These are phyloP conservation scores for Heritiera fomes DNA, from an alignment of 345 rosid species.

Conservation along the genomic window DNA sequence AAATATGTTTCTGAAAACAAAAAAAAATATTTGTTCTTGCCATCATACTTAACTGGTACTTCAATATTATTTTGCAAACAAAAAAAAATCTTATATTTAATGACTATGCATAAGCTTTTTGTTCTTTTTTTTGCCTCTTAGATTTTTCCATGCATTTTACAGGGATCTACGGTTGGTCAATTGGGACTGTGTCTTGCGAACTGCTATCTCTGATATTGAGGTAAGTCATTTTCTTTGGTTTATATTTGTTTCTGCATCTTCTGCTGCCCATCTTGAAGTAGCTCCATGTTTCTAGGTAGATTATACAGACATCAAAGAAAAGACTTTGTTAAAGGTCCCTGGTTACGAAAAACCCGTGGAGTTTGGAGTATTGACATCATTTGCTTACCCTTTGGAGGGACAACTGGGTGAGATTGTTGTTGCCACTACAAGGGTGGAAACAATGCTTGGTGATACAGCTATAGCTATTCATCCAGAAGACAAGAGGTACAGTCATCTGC, in stretches of 20 bases:
- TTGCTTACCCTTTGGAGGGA: slow-evolving; percentile 86
- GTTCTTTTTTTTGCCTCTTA: neutral
- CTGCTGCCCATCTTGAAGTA: slow-evolving; percentile 27
- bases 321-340: slow-evolving; percentile 64
- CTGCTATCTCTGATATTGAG: slow-evolving; percentile 93
- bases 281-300: slow-evolving; percentile 64
- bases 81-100: neutral
- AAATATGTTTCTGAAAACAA: neutral
- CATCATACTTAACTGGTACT: neutral
- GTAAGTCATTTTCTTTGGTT: slow-evolving; percentile 39
- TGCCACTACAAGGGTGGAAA: slow-evolving; percentile 97
- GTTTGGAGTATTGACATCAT: slow-evolving; percentile 87
- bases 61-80: neutral
- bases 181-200: slow-evolving; percentile 84
- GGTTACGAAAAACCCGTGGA: slow-evolving; percentile 85
- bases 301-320: slow-evolving; percentile 70
- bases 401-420: slow-evolving; percentile 85
- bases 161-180: slow-evolving; percentile 85
- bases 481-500: slow-evolving; percentile 78
- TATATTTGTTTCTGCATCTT: slow-evolving; percentile 13
- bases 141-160: slow-evolving; percentile 24
- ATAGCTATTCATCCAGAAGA: slow-evolving; percentile 94
- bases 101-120: neutral
- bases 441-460: slow-evolving; percentile 98
- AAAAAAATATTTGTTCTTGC: neutral